These are phyloP conservation scores for Aspergillus fijiensis DNA, from an alignment of 2,329 filamentous ascomycete genomes.

Conservation along the genomic window DNA sequence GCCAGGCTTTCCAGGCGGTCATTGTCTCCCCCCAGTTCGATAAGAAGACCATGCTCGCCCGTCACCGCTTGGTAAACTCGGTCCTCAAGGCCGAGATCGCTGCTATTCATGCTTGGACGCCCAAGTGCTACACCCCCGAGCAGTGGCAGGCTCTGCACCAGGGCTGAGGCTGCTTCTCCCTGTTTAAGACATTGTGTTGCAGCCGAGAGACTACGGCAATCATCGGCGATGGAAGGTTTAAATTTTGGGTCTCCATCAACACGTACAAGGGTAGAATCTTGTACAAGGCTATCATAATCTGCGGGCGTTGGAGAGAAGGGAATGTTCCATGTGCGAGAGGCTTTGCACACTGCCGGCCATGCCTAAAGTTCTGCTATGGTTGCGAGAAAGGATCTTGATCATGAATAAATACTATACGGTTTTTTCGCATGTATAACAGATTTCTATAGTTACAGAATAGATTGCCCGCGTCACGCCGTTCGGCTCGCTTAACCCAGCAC, in stretches of 20 bases:
- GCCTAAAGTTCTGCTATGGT: slow-evolving; percentile 6
- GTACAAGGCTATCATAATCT: background rate
- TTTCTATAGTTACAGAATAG: background rate
- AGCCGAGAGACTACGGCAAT: background rate
- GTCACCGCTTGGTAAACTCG: slow-evolving; percentile 82
- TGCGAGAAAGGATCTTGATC: slow-evolving; percentile 9
- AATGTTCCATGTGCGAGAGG: background rate
- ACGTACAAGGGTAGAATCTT: background rate
- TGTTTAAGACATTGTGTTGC: background rate
- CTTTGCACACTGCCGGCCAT: slow-evolving; percentile 4
- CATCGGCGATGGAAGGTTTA: background rate
- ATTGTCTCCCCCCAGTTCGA: slow-evolving; percentile 70
- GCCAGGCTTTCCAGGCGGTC: slow-evolving; percentile 68
- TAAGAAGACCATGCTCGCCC: slow-evolving; percentile 73
- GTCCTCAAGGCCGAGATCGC: slow-evolving; percentile 84
- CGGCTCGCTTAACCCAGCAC: slow-evolving; percentile 42
- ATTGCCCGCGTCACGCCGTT: background rate
- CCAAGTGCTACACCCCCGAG: slow-evolving; percentile 87
- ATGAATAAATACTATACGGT: slow-evolving; percentile 2
- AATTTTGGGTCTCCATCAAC: background rate
- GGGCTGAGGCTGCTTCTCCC: slow-evolving; percentile 8
- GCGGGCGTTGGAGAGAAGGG: background rate
- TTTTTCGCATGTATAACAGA: slow-evolving; percentile 6
- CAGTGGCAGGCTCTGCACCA: slow-evolving; percentile 74
- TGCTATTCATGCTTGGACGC: slow-evolving; percentile 90